A percentile compares a stretch with the other conserved stretches of the same genome.
Evolutionary conservation across 805 yeast species (phyloP).

Genomic region (Yarrowia porcina): DNA sequence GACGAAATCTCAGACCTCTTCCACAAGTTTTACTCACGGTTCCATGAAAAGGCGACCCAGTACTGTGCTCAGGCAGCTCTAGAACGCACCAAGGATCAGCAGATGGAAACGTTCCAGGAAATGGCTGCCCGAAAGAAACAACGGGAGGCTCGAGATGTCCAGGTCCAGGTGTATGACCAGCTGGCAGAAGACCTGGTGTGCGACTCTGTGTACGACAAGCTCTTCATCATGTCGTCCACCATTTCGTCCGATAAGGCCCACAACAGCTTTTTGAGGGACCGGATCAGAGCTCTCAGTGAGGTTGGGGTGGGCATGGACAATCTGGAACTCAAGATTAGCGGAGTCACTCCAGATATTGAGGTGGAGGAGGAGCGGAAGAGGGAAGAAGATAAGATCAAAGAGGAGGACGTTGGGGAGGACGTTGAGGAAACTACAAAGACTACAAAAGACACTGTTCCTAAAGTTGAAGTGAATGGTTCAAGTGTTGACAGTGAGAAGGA

Average conservation of each 20-base stretch:
- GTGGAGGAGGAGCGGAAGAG: slow-evolving; percentile 3
- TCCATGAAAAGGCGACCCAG: slow-evolving; percentile 34
- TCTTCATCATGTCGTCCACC: slow-evolving; percentile 36
- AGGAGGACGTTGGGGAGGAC: neutral
- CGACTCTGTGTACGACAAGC: slow-evolving; percentile 38
- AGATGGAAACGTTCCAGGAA: slow-evolving; percentile 38
- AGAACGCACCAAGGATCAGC: slow-evolving; percentile 27
- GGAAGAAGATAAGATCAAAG: neutral
- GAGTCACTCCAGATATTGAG: slow-evolving; percentile 28
- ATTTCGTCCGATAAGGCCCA: slow-evolving; percentile 35
- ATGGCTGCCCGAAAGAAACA: slow-evolving; percentile 37
- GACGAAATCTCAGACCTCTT: slow-evolving; percentile 42
- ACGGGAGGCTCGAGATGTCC: slow-evolving; percentile 32
- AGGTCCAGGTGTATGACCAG: slow-evolving; percentile 34
- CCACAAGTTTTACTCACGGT: slow-evolving; percentile 41
- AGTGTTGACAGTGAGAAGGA: slow-evolving; percentile 25
- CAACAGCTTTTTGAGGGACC: slow-evolving; percentile 32
- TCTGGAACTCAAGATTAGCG: slow-evolving; percentile 35
- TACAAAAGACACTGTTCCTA: neutral
- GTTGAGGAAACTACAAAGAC: neutral
- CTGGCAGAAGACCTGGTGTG: slow-evolving; percentile 41
- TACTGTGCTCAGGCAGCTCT: slow-evolving; percentile 27
- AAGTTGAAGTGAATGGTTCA: neutral
- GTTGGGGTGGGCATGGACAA: slow-evolving; percentile 35
- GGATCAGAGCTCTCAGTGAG: slow-evolving; percentile 35